Conservation (phyloP, 805 yeast species). For the Zygoascus flipseniorum region DNA sequence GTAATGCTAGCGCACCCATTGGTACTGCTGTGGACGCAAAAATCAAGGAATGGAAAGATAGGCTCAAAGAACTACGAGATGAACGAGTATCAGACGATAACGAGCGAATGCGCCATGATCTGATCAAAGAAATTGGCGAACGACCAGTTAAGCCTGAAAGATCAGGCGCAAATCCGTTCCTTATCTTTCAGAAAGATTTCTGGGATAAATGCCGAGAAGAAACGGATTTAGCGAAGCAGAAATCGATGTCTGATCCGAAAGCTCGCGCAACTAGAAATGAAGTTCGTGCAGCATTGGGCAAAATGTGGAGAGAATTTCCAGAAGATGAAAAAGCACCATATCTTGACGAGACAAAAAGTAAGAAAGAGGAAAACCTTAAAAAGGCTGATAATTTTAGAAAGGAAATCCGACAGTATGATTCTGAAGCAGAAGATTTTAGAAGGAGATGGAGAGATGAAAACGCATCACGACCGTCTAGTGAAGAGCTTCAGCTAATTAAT, state of each 20-base stretch:
- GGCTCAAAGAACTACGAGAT: conserved; percentile 22
- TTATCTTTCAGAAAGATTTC: conserved; percentile 33
- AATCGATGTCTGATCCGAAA: conserved; percentile 23
- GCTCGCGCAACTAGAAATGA: conserved; percentile 31
- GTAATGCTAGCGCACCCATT: neutral
- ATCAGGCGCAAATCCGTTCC: conserved; percentile 32
- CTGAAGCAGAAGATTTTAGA: conserved; percentile 31
- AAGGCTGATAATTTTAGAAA: conserved; percentile 27
- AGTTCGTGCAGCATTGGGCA: conserved; percentile 32
- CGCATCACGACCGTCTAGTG: conserved; percentile 23
- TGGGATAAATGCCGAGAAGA: conserved; percentile 33
- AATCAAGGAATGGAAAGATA: neutral
- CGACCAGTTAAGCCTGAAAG: conserved; percentile 32
- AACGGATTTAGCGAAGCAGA: conserved; percentile 27
- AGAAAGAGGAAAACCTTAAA: conserved; percentile 28
- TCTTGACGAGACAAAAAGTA: conserved; percentile 26
- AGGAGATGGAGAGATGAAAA: conserved; percentile 32
- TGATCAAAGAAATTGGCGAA: conserved; percentile 30
- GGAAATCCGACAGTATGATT: conserved; percentile 27
- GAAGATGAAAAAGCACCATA: conserved; percentile 31
- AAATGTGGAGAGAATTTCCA: conserved; percentile 33
- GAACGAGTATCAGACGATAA: conserved; percentile 24
- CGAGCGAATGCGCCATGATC: conserved; percentile 28
- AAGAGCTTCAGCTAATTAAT: conserved; percentile 19
- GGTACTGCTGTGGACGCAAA: neutral